Percentiles rank a stretch among this genome's conserved stretches.
Evolutionary conservation across 208 protist genomes (phyloP).

Genomic region (Acanthamoeba healyi): DNA sequence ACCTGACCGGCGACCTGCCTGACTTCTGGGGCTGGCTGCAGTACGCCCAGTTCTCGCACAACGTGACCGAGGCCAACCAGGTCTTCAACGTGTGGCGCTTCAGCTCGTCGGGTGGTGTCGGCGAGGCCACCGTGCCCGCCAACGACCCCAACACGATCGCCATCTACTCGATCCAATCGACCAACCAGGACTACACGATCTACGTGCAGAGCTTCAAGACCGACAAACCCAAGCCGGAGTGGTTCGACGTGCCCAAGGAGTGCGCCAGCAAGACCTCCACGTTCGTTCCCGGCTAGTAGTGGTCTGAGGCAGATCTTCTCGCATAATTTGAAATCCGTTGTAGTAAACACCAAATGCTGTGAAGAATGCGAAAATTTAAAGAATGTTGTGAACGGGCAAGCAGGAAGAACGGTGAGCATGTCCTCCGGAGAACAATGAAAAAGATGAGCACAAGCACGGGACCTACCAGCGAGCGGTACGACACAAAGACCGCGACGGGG

Average conservation of each 20-base stretch:
- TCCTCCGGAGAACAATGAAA: no score
- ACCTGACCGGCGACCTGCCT: background rate
- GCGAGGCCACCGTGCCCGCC: background rate
- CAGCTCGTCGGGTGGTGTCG: background rate
- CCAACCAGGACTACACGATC: background rate
- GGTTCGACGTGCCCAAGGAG: conserved; percentile 15
- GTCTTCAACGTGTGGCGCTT: background rate
- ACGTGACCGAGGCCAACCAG: background rate
- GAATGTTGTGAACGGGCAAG: no score
- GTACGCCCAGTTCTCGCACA: background rate
- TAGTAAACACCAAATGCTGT: no score
- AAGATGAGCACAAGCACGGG: no score
- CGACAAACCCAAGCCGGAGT: background rate
- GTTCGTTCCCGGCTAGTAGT: no score
- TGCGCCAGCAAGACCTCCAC: no score
- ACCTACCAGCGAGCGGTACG: no score
- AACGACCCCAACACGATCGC: background rate
- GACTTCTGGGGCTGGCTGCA: conserved; percentile 7
- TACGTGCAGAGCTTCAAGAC: conserved; percentile 3
- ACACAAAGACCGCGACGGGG: background rate
- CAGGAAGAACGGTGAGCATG: no score
- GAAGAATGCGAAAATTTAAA: no score
- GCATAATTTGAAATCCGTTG: no score
- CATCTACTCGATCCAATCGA: background rate
- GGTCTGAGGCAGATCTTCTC: no score